Evolutionary conservation across 164 flowering plant genomes (phyloP).

Genomic region (Santalum album): DNA sequence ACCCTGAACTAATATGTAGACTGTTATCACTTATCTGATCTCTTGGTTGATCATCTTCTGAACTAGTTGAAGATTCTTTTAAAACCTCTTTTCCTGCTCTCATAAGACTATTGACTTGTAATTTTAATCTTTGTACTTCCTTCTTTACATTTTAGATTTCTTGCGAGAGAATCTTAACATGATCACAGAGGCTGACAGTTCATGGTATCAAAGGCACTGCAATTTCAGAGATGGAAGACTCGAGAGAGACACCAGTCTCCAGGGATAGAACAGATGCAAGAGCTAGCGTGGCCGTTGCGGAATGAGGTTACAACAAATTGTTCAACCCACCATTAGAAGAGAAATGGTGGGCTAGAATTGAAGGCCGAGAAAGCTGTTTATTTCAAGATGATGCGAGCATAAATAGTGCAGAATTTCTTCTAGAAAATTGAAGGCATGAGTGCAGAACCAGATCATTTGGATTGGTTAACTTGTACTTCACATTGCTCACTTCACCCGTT

Average conservation of each 20-base stretch:
- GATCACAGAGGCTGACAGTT: constrained; percentile 55
- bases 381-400: constrained; percentile 70
- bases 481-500: constrained; percentile 32
- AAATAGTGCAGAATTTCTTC: constrained; percentile 67
- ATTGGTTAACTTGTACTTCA: constrained; percentile 45
- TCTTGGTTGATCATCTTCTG: too few relatives aligned
- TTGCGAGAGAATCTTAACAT: constrained; percentile 35
- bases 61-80: too few relatives aligned
- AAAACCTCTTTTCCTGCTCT: too few relatives aligned
- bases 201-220: constrained; percentile 86
- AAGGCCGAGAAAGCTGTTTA: constrained; percentile 67
- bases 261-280: constrained; percentile 79
- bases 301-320: constrained; percentile 45
- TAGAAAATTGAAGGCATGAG: constrained; percentile 49
- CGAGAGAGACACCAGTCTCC: constrained; percentile 46
- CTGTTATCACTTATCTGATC: too few relatives aligned
- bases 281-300: constrained; percentile 86
- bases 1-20: too few relatives aligned
- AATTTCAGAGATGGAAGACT: constrained; percentile 52
- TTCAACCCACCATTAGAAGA: constrained; percentile 49
- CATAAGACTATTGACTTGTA: too few relatives aligned
- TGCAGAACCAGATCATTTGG: constrained; percentile 46
- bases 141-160: too few relatives aligned
- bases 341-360: constrained; percentile 58
- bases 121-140: too few relatives aligned